phyloP scores from a whole-genome alignment of 495 filamentous ascomycete species.

The Xylaria intraflava region DNA sequence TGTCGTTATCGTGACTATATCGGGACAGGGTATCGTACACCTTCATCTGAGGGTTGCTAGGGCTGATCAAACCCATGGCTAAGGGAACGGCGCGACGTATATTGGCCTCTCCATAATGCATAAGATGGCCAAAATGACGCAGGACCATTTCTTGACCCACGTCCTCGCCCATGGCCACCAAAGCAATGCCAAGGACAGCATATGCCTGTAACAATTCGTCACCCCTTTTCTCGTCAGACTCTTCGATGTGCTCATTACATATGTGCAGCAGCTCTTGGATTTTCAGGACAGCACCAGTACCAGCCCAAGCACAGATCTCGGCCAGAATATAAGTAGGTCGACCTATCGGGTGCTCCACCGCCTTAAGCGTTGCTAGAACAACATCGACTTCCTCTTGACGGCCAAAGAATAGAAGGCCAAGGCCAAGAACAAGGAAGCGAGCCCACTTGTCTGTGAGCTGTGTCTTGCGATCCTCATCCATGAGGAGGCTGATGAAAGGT shows the following conservation, averaged over 20 bases:
- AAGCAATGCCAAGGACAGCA: slow-evolving; percentile 84
- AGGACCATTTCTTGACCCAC: slow-evolving; percentile 98
- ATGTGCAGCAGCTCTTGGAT: slow-evolving; percentile 93
- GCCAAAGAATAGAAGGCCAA: slow-evolving; percentile 92
- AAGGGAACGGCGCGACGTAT: slow-evolving; percentile 93
- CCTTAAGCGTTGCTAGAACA: slow-evolving; percentile 88
- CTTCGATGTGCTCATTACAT: slow-evolving; percentile 95
- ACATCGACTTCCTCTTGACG: slow-evolving; percentile 97
- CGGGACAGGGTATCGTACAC: slow-evolving; percentile 97
- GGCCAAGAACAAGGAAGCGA: slow-evolving; percentile 87
- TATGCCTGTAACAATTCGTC: slow-evolving; percentile 94
- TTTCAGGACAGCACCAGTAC: slow-evolving; percentile 93
- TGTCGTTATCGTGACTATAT: slow-evolving; percentile 98
- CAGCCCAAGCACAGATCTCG: slow-evolving; percentile 95
- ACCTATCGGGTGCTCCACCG: slow-evolving; percentile 89
- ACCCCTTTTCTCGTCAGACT: slow-evolving; percentile 81
- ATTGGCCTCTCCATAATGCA: slow-evolving; percentile 98
- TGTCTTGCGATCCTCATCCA: slow-evolving; percentile 80
- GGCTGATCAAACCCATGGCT: slow-evolving; percentile 94
- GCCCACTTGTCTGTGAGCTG: slow-evolving; percentile 97
- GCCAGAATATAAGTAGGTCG: slow-evolving; percentile 84
- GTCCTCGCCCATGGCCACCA: slow-evolving; percentile 98
- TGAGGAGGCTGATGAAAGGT: slow-evolving; percentile 79
- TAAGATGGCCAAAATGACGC: slow-evolving; percentile 92
- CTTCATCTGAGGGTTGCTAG: slow-evolving; percentile 99